Conservation (phyloP, 352 stramenopile species). For the Phytopythium aichiense region DNA sequence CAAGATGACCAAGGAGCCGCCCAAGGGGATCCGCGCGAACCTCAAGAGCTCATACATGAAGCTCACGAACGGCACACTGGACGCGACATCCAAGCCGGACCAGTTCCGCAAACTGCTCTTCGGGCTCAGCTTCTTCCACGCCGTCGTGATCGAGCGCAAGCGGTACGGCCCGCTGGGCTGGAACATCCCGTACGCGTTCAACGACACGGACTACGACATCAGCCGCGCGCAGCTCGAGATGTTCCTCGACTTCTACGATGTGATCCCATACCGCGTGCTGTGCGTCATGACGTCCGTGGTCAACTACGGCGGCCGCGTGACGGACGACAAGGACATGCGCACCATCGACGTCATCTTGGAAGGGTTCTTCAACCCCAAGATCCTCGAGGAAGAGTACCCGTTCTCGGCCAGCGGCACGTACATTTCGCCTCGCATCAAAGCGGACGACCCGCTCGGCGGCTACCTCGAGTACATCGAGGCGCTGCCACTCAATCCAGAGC, state of each 20-base stretch:
- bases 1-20: constrained; percentile 97
- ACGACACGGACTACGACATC: constrained; percentile 89
- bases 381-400: constrained; percentile 58
- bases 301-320: constrained; percentile 94
- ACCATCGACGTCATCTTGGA: constrained; percentile 83
- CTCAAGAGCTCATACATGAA: constrained; percentile 94
- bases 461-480: constrained; percentile 88
- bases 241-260: constrained; percentile 89
- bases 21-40: constrained; percentile 93
- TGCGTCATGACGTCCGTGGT: constrained; percentile 82
- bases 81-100: constrained; percentile 72
- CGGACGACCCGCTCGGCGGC: constrained; percentile 61
- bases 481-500: constrained; percentile 86
- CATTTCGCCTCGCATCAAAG: constrained; percentile 55
- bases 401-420: constrained; percentile 69
- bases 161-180: constrained; percentile 89
- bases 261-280: constrained; percentile 84
- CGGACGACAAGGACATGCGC: constrained; percentile 90
- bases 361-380: constrained; percentile 72
- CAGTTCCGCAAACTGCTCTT: constrained; percentile 89
- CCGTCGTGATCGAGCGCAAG: constrained; percentile 83
- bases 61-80: constrained; percentile 84
- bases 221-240: constrained; percentile 84
- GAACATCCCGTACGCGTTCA: constrained; percentile 94
- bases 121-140: constrained; percentile 76